Base-by-base conservation (phyloP, 371 early-diverging fungal species). In the Blakeslea trispora region DNA sequence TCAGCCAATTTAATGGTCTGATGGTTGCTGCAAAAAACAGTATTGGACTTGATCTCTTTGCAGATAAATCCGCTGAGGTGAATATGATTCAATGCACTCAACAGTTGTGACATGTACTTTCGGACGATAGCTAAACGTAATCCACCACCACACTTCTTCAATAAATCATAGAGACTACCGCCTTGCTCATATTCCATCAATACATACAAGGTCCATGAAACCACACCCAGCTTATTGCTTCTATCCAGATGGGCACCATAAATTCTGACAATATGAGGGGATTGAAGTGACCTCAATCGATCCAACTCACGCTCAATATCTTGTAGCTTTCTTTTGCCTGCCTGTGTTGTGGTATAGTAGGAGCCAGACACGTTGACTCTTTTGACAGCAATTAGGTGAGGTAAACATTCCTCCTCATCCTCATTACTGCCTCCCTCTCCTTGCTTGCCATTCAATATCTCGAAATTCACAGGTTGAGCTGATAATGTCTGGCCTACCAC, bases 271-370 rank as follows among this genome's bases (percentile, higher is more conserved):
- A 84, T 74, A 43, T 86, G 72, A 8, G 79, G 74, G 53, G 84
- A 80, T 18, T 81, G 76, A 13, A 84, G 59, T 4, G 78, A 63
- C 42, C 82, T 71, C 4, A 86, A 51, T 21, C 84, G 69, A n/a
- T 82, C 81, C 17, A 86, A 56, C 46, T 86, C 87, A 48, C 78
- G 65, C 49, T 86, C 84, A 5, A 86, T 68, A 23, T 84, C 83
- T 61, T 86, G 84, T 18, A 84, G 47, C 57, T 78, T 80, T 22
- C 74, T 71, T 56, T 83, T 86, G 13, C 85, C 86, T 18, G 81
- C 71, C 19, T 76, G 71, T 6, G 78, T 74, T 41, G 72, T 61
- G 57, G 72, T 61, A 59, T 81, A 81, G 47, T 76, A 74, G 0
- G 78, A 63, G 13, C 72, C 72, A 5, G 66, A 57, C 0, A 81